phyloP scores from a whole-genome alignment of 805 yeast genomes.

The Cyberlindnera petersonii region DNA sequence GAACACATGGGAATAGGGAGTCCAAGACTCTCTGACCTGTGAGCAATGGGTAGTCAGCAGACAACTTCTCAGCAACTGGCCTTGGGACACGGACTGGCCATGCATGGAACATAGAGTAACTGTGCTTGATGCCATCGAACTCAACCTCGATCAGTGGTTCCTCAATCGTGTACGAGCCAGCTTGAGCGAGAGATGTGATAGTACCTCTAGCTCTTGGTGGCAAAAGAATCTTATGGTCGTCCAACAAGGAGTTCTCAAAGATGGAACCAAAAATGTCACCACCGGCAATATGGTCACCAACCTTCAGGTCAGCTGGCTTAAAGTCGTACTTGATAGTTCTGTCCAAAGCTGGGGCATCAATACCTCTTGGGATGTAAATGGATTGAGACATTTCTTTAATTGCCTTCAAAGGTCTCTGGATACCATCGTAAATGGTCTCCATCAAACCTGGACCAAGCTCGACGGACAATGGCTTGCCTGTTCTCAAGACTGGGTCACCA shows the following conservation, averaged over 20 bases:
- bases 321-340: conserved; percentile 83
- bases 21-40: conserved; percentile 99
- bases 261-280: conserved; percentile 96
- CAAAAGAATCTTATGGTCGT: conserved; percentile 88
- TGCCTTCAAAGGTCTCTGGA: conserved; percentile 96
- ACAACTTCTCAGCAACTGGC: conserved; percentile 90
- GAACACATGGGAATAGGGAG: conserved; percentile 97
- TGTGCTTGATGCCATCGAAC: conserved; percentile 78
- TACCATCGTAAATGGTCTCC: conserved; percentile 99
- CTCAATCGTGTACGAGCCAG: conserved; percentile 89
- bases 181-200: conserved; percentile 78
- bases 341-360: conserved; percentile 91
- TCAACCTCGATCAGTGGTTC: conserved; percentile 91
- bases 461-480: conserved; percentile 98
- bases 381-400: conserved; percentile 85
- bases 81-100: conserved; percentile 99
- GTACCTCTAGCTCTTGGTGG: conserved; percentile 99
- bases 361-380: conserved; percentile 98
- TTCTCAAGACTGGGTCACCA: conserved; percentile 97
- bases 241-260: conserved; percentile 87
- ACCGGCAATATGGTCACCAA: conserved; percentile 97
- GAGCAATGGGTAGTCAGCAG: conserved; percentile 92
- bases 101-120: conserved; percentile 92
- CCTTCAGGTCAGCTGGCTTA: conserved; percentile 71
- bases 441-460: conserved; percentile 99